phyloP scores from a whole-genome alignment of 805 yeast genomes.

The Ogataea nitratoaversa region DNA sequence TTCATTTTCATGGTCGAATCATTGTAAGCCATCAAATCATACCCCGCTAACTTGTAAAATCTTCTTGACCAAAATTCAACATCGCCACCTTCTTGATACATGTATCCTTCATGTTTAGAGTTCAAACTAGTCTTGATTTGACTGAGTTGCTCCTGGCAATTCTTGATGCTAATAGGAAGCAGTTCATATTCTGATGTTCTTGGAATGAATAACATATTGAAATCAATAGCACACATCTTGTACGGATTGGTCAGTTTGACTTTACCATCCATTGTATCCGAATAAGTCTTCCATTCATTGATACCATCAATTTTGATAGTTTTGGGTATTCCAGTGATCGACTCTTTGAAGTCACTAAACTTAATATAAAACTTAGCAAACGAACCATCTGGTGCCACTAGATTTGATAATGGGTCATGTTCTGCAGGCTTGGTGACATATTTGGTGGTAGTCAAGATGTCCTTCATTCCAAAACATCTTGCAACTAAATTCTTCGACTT shows the following conservation, averaged over 20 bases:
- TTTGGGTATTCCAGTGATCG: slow-evolving; percentile 49
- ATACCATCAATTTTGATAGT: slow-evolving; percentile 57
- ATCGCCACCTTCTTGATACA: slow-evolving; percentile 93
- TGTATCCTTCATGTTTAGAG: slow-evolving; percentile 54
- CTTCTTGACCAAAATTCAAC: slow-evolving; percentile 69
- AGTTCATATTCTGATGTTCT: slow-evolving; percentile 55
- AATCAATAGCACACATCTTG: slow-evolving; percentile 60
- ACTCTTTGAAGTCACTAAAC: slow-evolving; percentile 53
- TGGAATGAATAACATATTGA: slow-evolving; percentile 67
- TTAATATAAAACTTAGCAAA: slow-evolving; percentile 75
- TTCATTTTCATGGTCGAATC: slow-evolving; percentile 64
- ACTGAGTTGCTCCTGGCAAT: slow-evolving; percentile 41
- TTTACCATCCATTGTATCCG: slow-evolving; percentile 27
- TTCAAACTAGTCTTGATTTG: slow-evolving; percentile 29
- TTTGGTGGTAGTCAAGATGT: slow-evolving; percentile 44
- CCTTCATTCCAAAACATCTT: slow-evolving; percentile 35
- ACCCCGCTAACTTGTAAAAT: slow-evolving; percentile 68
- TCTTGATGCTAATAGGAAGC: slow-evolving; percentile 65
- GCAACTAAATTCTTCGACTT: slow-evolving; percentile 30
- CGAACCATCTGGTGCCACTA: slow-evolving; percentile 83
- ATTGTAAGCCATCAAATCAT: slow-evolving; percentile 70
- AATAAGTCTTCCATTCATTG: slow-evolving; percentile 72
- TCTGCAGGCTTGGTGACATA: slow-evolving; percentile 46
- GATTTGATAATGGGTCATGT: slow-evolving; percentile 54
- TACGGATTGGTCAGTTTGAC: slow-evolving; percentile 44